Evolutionary conservation across 148 eudicot species (phyloP).

Genomic region (Simmondsia chinensis): DNA sequence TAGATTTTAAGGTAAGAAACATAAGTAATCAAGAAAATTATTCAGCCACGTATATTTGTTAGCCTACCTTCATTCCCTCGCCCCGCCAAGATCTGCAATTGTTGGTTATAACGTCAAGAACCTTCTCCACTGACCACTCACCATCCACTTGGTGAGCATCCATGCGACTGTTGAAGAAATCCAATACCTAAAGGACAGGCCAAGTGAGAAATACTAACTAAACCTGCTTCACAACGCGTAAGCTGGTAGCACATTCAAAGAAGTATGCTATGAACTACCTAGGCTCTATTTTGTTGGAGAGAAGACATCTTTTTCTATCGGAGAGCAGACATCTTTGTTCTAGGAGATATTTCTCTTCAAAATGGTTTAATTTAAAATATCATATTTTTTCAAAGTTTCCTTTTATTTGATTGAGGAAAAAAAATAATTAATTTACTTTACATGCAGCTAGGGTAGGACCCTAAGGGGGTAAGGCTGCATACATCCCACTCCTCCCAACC

Average conservation of each 20-base stretch:
- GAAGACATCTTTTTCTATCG: not conserved
- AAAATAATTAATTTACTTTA: too few species aligned
- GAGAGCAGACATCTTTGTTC: not conserved
- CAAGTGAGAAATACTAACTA: not conserved
- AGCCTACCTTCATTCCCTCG: slow-evolving; percentile 84
- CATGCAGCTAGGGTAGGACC: too few species aligned
- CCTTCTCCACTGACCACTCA: slow-evolving; percentile 98
- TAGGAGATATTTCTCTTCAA: too few species aligned
- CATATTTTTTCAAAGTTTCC: too few species aligned
- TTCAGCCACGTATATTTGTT: not conserved
- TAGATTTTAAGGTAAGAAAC: not conserved
- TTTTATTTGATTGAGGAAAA: too few species aligned
- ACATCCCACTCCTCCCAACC: too few species aligned
- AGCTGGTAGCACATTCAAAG: not conserved
- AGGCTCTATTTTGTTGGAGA: too few species aligned
- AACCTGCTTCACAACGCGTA: too few species aligned
- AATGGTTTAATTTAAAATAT: too few species aligned
- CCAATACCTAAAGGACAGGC: slow-evolving; percentile 48
- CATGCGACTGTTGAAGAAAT: slow-evolving; percentile 86
- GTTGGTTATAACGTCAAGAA: slow-evolving; percentile 58
- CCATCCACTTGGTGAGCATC: slow-evolving; percentile 74
- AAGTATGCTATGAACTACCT: not conserved
- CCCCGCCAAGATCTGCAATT: slow-evolving; percentile 93
- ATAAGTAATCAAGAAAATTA: not conserved
- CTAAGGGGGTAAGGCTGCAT: too few species aligned